Base-by-base conservation (phyloP, 495 filamentous ascomycete species). In the Aspergillus coremiiformis region DNA sequence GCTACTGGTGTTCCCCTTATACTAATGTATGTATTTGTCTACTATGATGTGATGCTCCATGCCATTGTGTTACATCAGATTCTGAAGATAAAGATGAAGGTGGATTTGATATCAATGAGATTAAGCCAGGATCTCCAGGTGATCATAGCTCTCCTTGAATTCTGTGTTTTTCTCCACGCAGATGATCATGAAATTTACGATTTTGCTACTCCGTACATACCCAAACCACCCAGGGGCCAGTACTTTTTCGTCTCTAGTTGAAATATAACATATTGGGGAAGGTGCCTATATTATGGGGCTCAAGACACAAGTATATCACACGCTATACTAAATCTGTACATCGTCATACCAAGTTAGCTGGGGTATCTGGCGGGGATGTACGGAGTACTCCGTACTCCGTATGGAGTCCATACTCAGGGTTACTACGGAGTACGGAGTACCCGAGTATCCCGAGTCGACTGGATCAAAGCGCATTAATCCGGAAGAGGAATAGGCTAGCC, bases 21-120 rank as follows among this genome's bases (percentile, higher is more conserved):
- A 9, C 19, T 83, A n/a, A 79, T 83, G 46, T 93, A 87, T 79
- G 58, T 81, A 11, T 73, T 85, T 51, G 84, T 95, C 20, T 81
- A 84, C 48, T 68, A 59, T n/a, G n/a, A n/a, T 11, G 79, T 78
- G 69, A 91, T 91, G 88, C 50, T 89, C 46, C 67, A 80, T 1
- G 85, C 86, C 17, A 74, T 95, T 30, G 62, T 77, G 47, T 58
- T 71, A 39, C 80, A 74, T 54, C 76, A 89, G 55, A 75, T 89
- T 17, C 63, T 20, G 84, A 85, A 52, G 78, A 84, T 62, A 69
- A 78, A 47, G 76, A 78, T 33, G 81, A 84, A 50, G 82, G 79
- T 51, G 81, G 81, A 0, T 85, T 81, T 61, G 67, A 70, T 26
- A 69, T 75, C 15, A 60, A 62, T 27, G 50, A 47, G 17, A 54